Base-by-base conservation (phyloP, 2,329 filamentous ascomycete species). In the Alternaria viburni region DNA sequence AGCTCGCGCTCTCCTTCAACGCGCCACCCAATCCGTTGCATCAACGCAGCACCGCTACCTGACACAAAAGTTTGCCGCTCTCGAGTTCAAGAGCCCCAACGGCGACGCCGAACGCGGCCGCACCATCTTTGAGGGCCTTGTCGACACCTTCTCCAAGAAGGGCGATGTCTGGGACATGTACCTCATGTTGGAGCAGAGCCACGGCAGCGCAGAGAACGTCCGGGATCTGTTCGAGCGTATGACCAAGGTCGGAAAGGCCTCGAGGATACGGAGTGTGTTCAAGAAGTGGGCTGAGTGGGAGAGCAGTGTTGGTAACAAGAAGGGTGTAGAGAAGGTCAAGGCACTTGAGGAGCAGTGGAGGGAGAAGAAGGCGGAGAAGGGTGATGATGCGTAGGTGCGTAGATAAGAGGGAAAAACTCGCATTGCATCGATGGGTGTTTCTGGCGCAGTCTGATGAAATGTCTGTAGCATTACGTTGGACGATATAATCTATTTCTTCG, bases 81-180 rank as follows among this genome's bases (percentile, higher is more conserved):
- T 99, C 21, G 96, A 99, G 81, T 99, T 97, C 86, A 91, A 90
- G 68, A 95, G 92, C 11, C 81, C 88, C 8, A 88, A 91, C 73
- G 94, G 94, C 58, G 92, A 96, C 72, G 85, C 93, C 3, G 96
- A 99, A 82, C 92, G 93, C 62, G 96, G 96, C 10, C 91, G 96
- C 17, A 99, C 96, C 25, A 90, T 98, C 76, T 98, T 98, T 73
- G 95, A 97, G 80, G 91, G 91, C 43, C 85, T 99, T 9, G 85
- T 99, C 8, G 87, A 89, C 36, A 90, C 91, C 5, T 97, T 91
- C 83, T 93, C 93, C 49, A 97, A 96, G 84, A 92, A 93, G 79
- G 89, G 93, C 63, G 93, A 97, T 77, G 84, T 98, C 55, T 98
- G 95, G 95, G 96, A 93, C 80, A 90, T 97, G 80, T 89, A 97